These are phyloP conservation scores for Pulveroboletus sp. DNA, from an alignment of 768 basidiomycete genomes.

Conservation along the genomic window DNA sequence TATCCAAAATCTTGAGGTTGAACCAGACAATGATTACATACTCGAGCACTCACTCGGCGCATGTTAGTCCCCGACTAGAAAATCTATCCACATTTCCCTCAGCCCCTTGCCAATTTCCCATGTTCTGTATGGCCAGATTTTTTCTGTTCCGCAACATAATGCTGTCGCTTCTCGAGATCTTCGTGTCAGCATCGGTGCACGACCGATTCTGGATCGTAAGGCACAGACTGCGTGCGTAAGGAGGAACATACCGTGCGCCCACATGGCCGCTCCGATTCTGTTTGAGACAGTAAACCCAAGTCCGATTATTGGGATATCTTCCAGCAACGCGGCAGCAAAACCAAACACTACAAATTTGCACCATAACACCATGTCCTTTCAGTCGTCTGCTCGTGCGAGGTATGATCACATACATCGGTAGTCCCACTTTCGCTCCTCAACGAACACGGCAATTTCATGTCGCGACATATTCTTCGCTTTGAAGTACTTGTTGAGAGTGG, in stretches of 20 bases:
- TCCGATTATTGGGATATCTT: constrained; percentile 79
- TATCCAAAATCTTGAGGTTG: no score
- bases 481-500: constrained; percentile 60
- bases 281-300: constrained; percentile 83
- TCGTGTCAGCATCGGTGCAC: background rate
- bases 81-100: background rate
- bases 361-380: background rate
- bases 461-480: constrained; percentile 78
- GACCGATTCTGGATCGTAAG: no score
- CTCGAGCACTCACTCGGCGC: no score
- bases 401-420: constrained; percentile 56
- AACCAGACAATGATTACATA: no score
- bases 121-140: background rate
- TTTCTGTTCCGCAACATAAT: constrained; percentile 38
- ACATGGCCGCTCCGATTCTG: constrained; percentile 92
- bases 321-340: constrained; percentile 78
- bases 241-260: constrained; percentile 67
- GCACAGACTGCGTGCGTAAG: background rate
- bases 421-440: constrained; percentile 90
- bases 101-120: background rate
- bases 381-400: background rate
- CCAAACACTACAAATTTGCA: constrained; percentile 62
- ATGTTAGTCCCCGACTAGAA: no score
- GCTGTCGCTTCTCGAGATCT: constrained; percentile 65
- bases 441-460: constrained; percentile 66